Base-by-base conservation (phyloP, 352 stramenopile species). In the Discostella stelligera region DNA sequence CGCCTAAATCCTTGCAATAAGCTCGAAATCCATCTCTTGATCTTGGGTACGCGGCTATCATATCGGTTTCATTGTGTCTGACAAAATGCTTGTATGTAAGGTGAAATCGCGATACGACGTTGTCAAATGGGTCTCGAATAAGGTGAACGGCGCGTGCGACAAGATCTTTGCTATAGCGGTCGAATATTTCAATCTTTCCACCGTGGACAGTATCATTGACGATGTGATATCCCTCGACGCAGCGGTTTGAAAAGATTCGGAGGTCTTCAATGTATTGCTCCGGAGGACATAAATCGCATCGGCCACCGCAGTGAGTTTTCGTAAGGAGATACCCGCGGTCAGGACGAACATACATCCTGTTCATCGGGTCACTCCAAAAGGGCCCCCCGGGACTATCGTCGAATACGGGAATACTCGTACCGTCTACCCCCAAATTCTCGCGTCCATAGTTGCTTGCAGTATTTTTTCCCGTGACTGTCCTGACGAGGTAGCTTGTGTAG, bases 191-290 rank as follows among this genome's bases (percentile, higher is more conserved):
- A 70, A 27, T 61, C 18, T 20, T 9, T 46, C 46, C 53, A 37
- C 53, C 53, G 16, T 37, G 76, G 66, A 4, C 13, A 46, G 53
- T 59, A 60, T 54, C 74, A 27, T 58, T 83, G 25, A 71, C 49
- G 50, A 52, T 71, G 44, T 76, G 65, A 7, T 49, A 53, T 18
- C 60, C 68, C 54, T 41, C 61, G 48, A 79, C 53, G 61, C 87
- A 93, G 39, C 65, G 30, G 21, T 71, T 11, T 8, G 81, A 58
- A 72, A 93, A 93, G 7, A 76, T 48, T 0, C 77, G 23, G 6
- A 74, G 21, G 13, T 78, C 83, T 53, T 89, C 79, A 8, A 91
- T 55, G 54, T 91, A 93, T 3, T 79, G 62, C 1, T 80, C 52
- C 3, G 84, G 60, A 8, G 20, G 20, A 8, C 60, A 67, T 0